Base-by-base conservation (phyloP, 345 rosid species). In the Dovyalis caffra region DNA sequence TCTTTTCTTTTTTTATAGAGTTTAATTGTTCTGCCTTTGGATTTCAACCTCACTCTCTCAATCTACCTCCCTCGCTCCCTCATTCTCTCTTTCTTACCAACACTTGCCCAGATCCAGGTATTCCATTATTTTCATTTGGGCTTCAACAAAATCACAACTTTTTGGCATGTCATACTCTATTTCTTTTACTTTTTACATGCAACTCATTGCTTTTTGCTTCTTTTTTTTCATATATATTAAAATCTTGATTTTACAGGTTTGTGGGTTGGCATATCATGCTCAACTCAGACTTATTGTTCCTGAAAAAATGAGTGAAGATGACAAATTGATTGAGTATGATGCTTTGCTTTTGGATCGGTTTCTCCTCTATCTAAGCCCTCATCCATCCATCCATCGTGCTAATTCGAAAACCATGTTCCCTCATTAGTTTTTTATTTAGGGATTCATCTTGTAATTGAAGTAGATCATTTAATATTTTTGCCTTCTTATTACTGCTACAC, bases 311-410 rank as follows among this genome's bases (percentile, higher is more conserved):
- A 89, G 97, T 60, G 99, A 92, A 83, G 99, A 95, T 84, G 99
- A 95, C 71, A 95, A 95, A 80, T 78, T 95, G 82, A 81, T 95
- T 64, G 99, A 95, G 83, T 95, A 95, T 74, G 99, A 95, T 75
- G 99, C 98, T 79, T 70, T 95, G 75, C 90, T 95, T 79, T 82
- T 92, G 80, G 99, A 92, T 86, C 92, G 98, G 23, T 95, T 95
- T 76, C 98, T 95, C 40, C n/a, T n/a, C n/a, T n/a, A n/a, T n/a
- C n/a, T n/a, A n/a, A n/a, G n/a, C n/a, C n/a, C n/a, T n/a, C n/a
- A n/a, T n/a, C n/a, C n/a, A n/a, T n/a, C n/a, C n/a, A n/a, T n/a
- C n/a, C n/a, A n/a, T n/a, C n/a, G n/a, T n/a, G n/a, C n/a, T n/a
- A n/a, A n/a, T n/a, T n/a, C n/a, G n/a, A n/a, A n/a, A n/a, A n/a